Base-by-base conservation (phyloP, 139 green algal species). In the Chlamydomonas asymmetrica region DNA sequence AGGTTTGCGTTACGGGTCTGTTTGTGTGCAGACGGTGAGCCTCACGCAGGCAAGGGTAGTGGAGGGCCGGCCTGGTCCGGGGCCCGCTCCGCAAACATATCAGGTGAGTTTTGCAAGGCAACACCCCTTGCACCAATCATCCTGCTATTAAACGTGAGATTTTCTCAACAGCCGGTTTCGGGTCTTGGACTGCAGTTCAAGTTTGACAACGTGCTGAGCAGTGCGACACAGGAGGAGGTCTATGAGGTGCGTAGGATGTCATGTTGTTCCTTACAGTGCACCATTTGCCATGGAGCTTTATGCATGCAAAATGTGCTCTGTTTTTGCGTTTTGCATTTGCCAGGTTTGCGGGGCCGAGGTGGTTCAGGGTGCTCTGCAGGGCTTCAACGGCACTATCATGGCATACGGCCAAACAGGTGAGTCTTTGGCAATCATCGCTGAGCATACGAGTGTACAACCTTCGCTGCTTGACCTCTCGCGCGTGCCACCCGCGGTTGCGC, bases 371-470 rank as follows among this genome's bases (percentile, higher is more conserved):
- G 89, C 90, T 1, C 52, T 96, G 56, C 76, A 88, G 6, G 92
- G 92, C 27, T 94, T 88, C 81, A 95, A 95, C 62, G 88, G 90
- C 50, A 93, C 88, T 25, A 80, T 97, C 54, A 88, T 97, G 66
- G 90, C 85, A 65, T 97, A 97, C 62, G 92, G 89, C 13, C 88
- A 92, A 54, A 89, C 84, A 82, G 84, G 84, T 84, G 45, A 25
- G 52, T 41, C n/a, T n/a, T n/a, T n/a, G n/a, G n/a, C n/a, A n/a
- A n/a, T n/a, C n/a, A n/a, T n/a, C n/a, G n/a, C n/a, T n/a, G n/a
- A n/a, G n/a, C n/a, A n/a, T n/a, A n/a, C n/a, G n/a, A n/a, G 27
- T 72, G 25, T 59, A 23, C 64, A 72, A 39, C 6, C 22, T 59
- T 41, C 9, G 18, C 40, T 60, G 39, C 52, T n/a, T 63, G 13